These are phyloP conservation scores for Ustilago xerochloae DNA, from an alignment of 1,284 basidiomycete genomes.

Conservation along the genomic window DNA sequence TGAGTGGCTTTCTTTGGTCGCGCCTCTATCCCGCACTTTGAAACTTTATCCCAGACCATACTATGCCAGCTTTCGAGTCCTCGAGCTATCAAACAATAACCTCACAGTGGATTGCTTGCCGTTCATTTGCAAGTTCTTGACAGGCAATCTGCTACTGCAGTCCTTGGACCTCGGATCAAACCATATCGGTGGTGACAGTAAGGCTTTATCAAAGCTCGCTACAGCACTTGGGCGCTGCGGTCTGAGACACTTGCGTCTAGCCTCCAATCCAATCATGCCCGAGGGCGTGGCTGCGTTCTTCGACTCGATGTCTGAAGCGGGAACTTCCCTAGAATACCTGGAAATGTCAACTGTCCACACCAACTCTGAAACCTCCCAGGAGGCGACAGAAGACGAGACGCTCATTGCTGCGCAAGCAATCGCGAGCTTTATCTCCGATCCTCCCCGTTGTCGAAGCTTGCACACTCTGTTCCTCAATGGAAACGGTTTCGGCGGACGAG, in stretches of 20 bases:
- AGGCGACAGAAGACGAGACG: not conserved
- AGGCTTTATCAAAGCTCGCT: not conserved
- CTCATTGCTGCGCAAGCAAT: constrained; percentile 12
- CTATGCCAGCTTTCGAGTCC: not conserved
- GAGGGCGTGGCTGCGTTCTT: constrained; percentile 23
- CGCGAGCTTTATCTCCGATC: constrained; percentile 23
- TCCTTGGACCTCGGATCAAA: constrained; percentile 21
- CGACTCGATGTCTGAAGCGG: constrained; percentile 23
- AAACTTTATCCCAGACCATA: not conserved
- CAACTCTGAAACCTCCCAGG: not conserved
- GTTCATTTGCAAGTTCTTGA: constrained; percentile 13
- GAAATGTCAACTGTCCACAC: constrained; percentile 13
- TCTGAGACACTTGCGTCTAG: constrained; percentile 10
- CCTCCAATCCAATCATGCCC: constrained; percentile 20
- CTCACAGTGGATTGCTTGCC: constrained; percentile 23
- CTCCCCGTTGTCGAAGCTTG: constrained; percentile 23
- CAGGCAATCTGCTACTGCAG: constrained; percentile 7
- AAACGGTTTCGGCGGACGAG: constrained; percentile 22
- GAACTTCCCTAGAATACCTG: constrained; percentile 16
- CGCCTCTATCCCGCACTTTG: not conserved
- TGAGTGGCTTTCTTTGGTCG: constrained; percentile 2
- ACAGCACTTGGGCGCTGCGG: constrained; percentile 7
- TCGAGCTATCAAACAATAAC: constrained; percentile 17
- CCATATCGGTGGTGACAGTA: constrained; percentile 1
- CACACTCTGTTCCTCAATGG: constrained; percentile 14